Percentiles rank a stretch among this genome's conserved stretches.
phyloP scores from a whole-genome alignment of 2,329 filamentous ascomycete genomes.

The Penicillium brasilianum region DNA sequence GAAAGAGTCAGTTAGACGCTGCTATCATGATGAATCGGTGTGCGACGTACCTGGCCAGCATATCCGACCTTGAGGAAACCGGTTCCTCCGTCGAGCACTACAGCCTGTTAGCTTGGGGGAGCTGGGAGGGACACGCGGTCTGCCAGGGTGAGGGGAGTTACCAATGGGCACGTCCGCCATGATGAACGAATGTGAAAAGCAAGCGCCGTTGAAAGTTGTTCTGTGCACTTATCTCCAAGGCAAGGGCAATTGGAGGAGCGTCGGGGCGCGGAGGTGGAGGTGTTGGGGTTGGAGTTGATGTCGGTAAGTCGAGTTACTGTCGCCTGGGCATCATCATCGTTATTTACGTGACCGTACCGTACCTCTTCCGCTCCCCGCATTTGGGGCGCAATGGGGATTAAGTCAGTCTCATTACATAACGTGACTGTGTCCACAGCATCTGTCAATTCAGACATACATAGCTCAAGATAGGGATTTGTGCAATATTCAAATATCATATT shows the following conservation, averaged over 20 bases:
- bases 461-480: not conserved
- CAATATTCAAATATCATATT: not conserved
- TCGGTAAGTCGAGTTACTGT: constrained; percentile 26
- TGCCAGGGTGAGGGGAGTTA: constrained; percentile 36
- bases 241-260: constrained; percentile 25
- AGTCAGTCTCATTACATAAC: constrained; percentile 23
- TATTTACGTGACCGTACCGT: constrained; percentile 37
- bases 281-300: constrained; percentile 29
- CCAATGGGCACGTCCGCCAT: constrained; percentile 59
- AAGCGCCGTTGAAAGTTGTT: constrained; percentile 4
- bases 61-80: constrained; percentile 99
- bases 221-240: constrained; percentile 20
- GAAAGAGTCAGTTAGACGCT: constrained; percentile 15
- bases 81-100: constrained; percentile 99
- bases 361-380: constrained; percentile 27
- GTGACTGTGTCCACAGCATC: constrained; percentile 20
- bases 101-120: constrained; percentile 38
- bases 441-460: not conserved
- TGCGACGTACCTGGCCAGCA: constrained; percentile 73
- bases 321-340: constrained; percentile 30
- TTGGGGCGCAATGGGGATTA: not conserved
- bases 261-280: constrained; percentile 23
- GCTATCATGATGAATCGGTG: not conserved
- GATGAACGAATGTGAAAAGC: constrained; percentile 26
- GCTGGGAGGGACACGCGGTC: constrained; percentile 32